Evolutionary conservation across 148 eudicot species (phyloP).

Genomic region (Fagopyrum esculentum): DNA sequence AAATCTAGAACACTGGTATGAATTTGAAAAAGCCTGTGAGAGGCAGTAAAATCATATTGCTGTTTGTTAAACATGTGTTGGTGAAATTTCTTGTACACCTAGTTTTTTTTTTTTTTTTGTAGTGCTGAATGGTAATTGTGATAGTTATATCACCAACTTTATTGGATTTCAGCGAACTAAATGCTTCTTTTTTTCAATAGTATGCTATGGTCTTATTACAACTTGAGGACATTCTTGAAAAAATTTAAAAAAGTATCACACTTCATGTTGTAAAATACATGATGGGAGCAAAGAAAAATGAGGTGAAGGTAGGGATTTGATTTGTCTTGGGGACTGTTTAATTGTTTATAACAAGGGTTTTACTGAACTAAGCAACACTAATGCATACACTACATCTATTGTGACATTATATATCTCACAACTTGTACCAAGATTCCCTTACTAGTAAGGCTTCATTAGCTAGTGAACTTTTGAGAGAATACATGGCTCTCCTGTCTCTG

Average conservation of each 20-base stretch:
- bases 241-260: too few species aligned
- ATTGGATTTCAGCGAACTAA: background rate
- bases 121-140: background rate
- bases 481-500: too few species aligned
- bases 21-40: background rate
- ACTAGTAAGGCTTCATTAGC: too few species aligned
- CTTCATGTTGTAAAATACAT: too few species aligned
- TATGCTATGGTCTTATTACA: background rate
- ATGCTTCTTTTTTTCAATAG: background rate
- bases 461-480: too few species aligned
- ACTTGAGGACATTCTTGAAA: background rate
- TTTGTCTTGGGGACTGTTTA: background rate
- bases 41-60: background rate
- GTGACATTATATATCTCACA: too few species aligned
- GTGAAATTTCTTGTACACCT: background rate
- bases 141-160: background rate
- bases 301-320: too few species aligned
- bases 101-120: background rate
- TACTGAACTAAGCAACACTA: background rate
- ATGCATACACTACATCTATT: too few species aligned
- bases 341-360: background rate
- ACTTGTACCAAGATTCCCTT: too few species aligned
- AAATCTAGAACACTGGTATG: background rate
- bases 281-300: too few species aligned
- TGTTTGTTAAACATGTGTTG: background rate